Conservation (phyloP, 805 yeast genomes). For the Priceomyces melissophilus region DNA sequence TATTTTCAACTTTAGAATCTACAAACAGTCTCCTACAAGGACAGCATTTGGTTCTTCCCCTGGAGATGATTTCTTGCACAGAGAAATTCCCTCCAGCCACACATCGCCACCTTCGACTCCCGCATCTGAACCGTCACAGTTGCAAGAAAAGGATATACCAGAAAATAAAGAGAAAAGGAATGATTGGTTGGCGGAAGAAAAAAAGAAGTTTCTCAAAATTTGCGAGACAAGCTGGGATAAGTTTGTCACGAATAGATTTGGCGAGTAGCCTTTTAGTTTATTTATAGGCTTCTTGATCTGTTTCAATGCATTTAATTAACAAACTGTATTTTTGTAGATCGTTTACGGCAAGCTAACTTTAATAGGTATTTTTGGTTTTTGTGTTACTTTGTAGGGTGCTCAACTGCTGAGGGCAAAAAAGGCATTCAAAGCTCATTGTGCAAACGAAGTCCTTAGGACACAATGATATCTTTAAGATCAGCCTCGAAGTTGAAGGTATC, state of each 20-base stretch:
- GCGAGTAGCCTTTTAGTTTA: not conserved
- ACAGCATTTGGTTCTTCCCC: not conserved
- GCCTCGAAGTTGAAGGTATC: too few relatives aligned
- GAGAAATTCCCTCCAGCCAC: not conserved
- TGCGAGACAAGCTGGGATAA: conserved; percentile 46
- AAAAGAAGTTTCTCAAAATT: conserved; percentile 38
- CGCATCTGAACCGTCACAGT: not conserved
- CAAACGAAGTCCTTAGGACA: too few relatives aligned
- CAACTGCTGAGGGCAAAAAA: too few relatives aligned
- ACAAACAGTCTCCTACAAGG: conserved; percentile 9
- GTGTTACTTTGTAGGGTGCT: too few relatives aligned
- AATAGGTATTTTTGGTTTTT: too few relatives aligned
- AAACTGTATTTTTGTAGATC: too few relatives aligned
- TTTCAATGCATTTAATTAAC: too few relatives aligned
- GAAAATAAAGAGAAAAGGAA: not conserved
- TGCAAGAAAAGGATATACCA: not conserved
- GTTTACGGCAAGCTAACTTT: too few relatives aligned
- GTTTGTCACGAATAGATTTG: conserved; percentile 18
- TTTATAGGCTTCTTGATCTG: too few relatives aligned
- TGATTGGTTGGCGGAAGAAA: conserved; percentile 19
- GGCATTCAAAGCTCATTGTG: too few relatives aligned
- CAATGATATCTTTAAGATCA: too few relatives aligned
- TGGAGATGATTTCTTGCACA: not conserved
- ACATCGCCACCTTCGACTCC: conserved; percentile 1
- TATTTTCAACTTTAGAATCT: conserved; percentile 32